Percentiles rank a stretch among this genome's conserved stretches.
Conservation (phyloP, 352 stramenopile species). For the Globisporangium iwayamae region DNA sequence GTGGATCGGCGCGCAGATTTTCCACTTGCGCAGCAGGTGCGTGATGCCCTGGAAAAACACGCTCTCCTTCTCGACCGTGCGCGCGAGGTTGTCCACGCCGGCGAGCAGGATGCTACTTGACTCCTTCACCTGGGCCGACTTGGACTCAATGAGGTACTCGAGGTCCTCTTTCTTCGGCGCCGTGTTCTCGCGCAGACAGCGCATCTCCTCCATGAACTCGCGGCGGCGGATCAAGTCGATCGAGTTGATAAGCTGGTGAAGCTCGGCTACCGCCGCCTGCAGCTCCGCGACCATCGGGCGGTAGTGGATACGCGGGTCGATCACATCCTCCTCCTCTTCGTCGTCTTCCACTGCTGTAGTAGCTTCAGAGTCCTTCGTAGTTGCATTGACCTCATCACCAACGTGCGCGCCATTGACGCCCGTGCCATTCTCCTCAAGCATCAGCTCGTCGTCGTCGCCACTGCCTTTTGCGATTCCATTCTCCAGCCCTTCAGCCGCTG, state of each 20-base stretch:
- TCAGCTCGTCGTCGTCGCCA: conserved; percentile 17
- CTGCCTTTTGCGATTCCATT: conserved; percentile 6
- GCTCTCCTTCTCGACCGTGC: conserved; percentile 75
- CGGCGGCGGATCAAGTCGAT: conserved; percentile 79
- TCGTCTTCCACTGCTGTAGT: conserved; percentile 8
- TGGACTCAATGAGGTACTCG: conserved; percentile 74
- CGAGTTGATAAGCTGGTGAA: conserved; percentile 86
- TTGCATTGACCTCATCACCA: conserved; percentile 9
- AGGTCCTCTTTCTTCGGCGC: conserved; percentile 75
- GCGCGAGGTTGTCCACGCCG: conserved; percentile 64
- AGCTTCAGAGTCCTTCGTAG: conserved; percentile 13
- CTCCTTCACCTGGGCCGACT: conserved; percentile 72
- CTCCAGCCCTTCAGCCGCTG: neutral
- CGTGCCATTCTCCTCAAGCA: conserved; percentile 14
- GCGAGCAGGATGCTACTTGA: conserved; percentile 68
- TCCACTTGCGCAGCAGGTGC: conserved; percentile 83
- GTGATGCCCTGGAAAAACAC: conserved; percentile 80
- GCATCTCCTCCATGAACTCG: conserved; percentile 84
- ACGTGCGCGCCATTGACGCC: conserved; percentile 8
- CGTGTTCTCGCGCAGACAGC: conserved; percentile 85
- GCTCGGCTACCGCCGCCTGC: conserved; percentile 68
- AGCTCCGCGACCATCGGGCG: conserved; percentile 81
- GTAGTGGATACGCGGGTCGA: conserved; percentile 85
- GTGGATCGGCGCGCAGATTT: conserved; percentile 82
- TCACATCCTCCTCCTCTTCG: conserved; percentile 69